These are phyloP conservation scores for Claviceps pazoutovae DNA, from an alignment of 2,329 filamentous ascomycete genomes.

Conservation along the genomic window DNA sequence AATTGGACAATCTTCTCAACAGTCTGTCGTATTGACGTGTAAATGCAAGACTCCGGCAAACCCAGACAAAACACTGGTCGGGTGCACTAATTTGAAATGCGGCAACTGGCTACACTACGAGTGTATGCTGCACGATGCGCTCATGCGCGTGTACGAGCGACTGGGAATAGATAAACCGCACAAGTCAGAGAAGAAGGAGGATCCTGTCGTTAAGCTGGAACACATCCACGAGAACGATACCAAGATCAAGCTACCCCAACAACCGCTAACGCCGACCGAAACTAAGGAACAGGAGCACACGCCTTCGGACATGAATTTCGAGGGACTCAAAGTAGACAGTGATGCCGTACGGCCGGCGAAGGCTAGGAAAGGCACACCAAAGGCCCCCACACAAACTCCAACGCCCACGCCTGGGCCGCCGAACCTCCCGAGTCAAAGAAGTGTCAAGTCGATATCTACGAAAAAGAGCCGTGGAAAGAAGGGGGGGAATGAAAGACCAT, in stretches of 20 bases:
- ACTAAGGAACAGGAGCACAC: conserved; percentile 32
- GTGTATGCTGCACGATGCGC: conserved; percentile 43
- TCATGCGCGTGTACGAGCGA: conserved; percentile 34
- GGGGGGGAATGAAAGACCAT: conserved; percentile 27
- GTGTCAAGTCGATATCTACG: conserved; percentile 13
- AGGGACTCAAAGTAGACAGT: conserved; percentile 29
- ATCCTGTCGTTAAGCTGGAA: conserved; percentile 22
- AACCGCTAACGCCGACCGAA: conserved; percentile 38
- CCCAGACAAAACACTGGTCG: conserved; percentile 45
- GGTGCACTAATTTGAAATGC: conserved; percentile 41
- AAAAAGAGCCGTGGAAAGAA: conserved; percentile 27
- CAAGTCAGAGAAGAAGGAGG: conserved; percentile 31
- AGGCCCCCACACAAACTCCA: conserved; percentile 16
- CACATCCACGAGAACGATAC: conserved; percentile 2
- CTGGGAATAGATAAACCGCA: conserved; percentile 39
- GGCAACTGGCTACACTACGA: conserved; percentile 50
- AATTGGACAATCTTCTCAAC: background rate
- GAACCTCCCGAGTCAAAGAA: conserved; percentile 11
- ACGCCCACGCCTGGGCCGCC: conserved; percentile 18
- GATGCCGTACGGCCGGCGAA: conserved; percentile 23
- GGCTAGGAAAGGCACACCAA: conserved; percentile 16
- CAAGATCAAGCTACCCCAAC: conserved; percentile 17
- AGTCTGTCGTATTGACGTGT: conserved; percentile 43
- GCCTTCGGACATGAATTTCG: conserved; percentile 39
- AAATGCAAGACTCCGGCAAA: conserved; percentile 47